These are phyloP conservation scores for Geranomyces variabilis DNA, from an alignment of 192 early-diverging fungal species.

Conservation along the genomic window DNA sequence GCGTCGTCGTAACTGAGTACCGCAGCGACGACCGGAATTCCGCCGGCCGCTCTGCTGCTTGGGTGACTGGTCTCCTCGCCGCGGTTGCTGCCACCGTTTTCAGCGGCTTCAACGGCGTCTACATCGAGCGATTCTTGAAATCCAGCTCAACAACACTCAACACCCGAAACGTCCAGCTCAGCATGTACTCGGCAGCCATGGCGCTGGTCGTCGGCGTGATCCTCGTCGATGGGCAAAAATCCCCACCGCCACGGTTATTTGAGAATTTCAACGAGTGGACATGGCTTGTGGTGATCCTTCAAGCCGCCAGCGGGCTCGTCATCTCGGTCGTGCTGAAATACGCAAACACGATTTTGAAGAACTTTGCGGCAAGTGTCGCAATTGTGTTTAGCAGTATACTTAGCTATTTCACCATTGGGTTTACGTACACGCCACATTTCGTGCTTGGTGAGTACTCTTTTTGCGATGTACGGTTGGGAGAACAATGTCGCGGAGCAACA, in stretches of 20 bases:
- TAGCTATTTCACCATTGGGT: conserved; percentile 4
- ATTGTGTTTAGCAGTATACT: conserved; percentile 2
- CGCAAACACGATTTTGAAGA: conserved; percentile 9
- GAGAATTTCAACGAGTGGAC: conserved; percentile 9
- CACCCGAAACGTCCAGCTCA: conserved; percentile 4
- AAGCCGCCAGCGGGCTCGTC: conserved; percentile 7
- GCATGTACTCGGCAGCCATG: background rate
- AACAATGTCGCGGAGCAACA: background rate
- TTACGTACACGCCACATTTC: background rate
- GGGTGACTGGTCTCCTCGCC: background rate
- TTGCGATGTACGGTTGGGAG: background rate
- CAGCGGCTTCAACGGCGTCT: conserved; percentile 15
- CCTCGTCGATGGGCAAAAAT: background rate
- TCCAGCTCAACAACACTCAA: background rate
- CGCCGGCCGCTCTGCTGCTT: background rate
- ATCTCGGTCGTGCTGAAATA: conserved; percentile 12
- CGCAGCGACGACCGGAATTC: background rate
- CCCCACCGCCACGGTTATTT: background rate
- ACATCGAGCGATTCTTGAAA: conserved; percentile 14
- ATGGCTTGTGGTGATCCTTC: background rate
- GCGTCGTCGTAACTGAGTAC: conserved; percentile 9
- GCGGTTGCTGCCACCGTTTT: background rate
- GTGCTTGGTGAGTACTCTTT: background rate
- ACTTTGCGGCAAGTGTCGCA: conserved; percentile 8
- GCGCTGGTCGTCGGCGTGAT: background rate